Evolutionary conservation across 1,284 basidiomycete species (phyloP).

Genomic region (Ceratorhiza oryzae-sativae): DNA sequence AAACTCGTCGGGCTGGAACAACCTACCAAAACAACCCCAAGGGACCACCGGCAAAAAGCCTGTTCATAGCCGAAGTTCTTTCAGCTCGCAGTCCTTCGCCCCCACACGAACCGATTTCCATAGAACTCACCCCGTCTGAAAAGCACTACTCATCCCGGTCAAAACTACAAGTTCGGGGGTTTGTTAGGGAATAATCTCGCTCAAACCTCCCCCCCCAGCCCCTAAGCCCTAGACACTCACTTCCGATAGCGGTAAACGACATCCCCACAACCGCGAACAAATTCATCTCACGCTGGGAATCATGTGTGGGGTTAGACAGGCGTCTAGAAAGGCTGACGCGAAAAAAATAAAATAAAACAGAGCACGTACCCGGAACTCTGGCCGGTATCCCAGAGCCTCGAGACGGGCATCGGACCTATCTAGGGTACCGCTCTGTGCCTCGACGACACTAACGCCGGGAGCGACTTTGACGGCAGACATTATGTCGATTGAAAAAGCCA

Average conservation of each 20-base stretch:
- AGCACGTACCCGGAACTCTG: conserved; percentile 55
- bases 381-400: conserved; percentile 62
- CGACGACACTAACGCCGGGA: not conserved
- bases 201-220: not conserved
- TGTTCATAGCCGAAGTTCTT: conserved; percentile 33
- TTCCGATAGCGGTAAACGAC: conserved; percentile 54
- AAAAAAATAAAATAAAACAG: not conserved
- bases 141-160: conserved; percentile 65
- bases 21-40: conserved; percentile 60
- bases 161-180: conserved; percentile 51
- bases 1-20: not conserved
- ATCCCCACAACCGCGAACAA: conserved; percentile 67
- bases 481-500: too few relatives aligned
- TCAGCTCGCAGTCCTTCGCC: not conserved
- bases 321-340: not conserved
- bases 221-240: not conserved
- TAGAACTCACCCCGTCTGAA: conserved; percentile 64
- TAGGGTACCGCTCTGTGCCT: conserved; percentile 26
- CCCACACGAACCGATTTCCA: not conserved
- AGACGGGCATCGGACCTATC: conserved; percentile 57
- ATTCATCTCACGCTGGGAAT: conserved; percentile 61
- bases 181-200: not conserved
- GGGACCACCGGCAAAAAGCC: conserved; percentile 57
- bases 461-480: not conserved
- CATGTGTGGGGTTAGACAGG: not conserved